phyloP scores from a whole-genome alignment of 108 stramenopile species.

The Fistulifera pelliculosa region DNA sequence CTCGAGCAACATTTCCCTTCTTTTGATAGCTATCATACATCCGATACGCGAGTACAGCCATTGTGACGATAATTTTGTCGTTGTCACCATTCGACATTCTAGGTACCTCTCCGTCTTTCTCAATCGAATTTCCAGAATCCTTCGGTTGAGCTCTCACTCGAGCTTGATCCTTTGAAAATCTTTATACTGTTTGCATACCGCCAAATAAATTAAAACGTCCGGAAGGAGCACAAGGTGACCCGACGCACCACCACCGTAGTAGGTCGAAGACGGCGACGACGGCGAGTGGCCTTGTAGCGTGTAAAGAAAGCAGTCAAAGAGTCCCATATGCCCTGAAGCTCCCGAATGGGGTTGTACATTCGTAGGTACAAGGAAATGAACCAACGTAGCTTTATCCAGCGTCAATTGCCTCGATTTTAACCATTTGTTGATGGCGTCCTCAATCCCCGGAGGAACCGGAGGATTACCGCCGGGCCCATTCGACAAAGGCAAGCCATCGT shows the following conservation, averaged over 20 bases:
- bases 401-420: slow-evolving; percentile 21
- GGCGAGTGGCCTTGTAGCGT: slow-evolving; percentile 31
- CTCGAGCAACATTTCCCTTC: slow-evolving; percentile 47
- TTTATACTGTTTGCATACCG: slow-evolving; percentile 49
- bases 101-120: background rate
- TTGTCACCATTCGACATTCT: background rate
- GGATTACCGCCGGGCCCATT: background rate
- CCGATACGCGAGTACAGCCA: slow-evolving; percentile 40
- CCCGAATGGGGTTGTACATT: slow-evolving; percentile 53
- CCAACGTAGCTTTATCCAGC: slow-evolving; percentile 54
- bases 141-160: background rate
- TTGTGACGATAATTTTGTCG: slow-evolving; percentile 9
- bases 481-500: background rate
- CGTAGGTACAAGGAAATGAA: slow-evolving; percentile 49
- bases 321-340: slow-evolving; percentile 68
- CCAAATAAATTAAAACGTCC: slow-evolving; percentile 65
- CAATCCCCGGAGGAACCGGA: slow-evolving; percentile 26
- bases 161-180: slow-evolving; percentile 9
- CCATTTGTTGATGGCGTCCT: slow-evolving; percentile 38
- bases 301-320: slow-evolving; percentile 74
- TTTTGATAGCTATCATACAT: slow-evolving; percentile 81
- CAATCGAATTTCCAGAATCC: background rate
- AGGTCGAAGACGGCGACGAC: slow-evolving; percentile 10
- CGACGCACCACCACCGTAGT: slow-evolving; percentile 14
- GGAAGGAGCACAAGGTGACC: slow-evolving; percentile 38